Evolutionary conservation across 1,284 basidiomycete species (phyloP).

Genomic region (Puccinia polysora): DNA sequence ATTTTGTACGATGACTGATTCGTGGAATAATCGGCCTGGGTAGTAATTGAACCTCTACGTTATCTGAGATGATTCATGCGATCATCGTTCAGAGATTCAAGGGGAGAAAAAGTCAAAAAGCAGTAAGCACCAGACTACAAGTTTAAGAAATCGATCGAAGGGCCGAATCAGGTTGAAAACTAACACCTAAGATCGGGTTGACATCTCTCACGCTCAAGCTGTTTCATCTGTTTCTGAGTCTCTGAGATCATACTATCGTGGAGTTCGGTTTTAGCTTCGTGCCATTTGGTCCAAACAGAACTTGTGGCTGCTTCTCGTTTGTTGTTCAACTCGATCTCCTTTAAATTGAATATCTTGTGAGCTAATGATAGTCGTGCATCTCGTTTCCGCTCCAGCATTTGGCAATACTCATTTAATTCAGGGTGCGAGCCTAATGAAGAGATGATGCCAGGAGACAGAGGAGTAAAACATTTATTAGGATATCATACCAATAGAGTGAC

Average conservation of each 20-base stretch:
- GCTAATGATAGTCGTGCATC: slow-evolving; percentile 37
- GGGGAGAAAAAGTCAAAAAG: slow-evolving; percentile 7
- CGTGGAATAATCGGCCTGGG: slow-evolving; percentile 40
- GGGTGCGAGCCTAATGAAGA: slow-evolving; percentile 29
- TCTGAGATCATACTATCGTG: slow-evolving; percentile 29
- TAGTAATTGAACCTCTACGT: slow-evolving; percentile 43
- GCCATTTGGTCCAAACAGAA: slow-evolving; percentile 42
- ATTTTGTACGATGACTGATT: slow-evolving; percentile 1
- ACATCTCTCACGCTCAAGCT: slow-evolving; percentile 35
- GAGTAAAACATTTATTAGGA: no score
- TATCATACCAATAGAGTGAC: not conserved
- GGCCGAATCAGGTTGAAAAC: not conserved
- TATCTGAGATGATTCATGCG: no score
- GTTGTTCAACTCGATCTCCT: slow-evolving; percentile 40
- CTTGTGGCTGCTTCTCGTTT: slow-evolving; percentile 38
- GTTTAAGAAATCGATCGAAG: not conserved
- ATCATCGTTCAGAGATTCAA: no score
- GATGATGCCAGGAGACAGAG: no score
- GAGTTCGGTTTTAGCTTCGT: slow-evolving; percentile 39
- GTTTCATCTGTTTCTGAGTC: slow-evolving; percentile 34
- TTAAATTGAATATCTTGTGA: slow-evolving; percentile 38
- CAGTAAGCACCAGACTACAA: not conserved
- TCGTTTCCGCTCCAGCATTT: slow-evolving; percentile 36
- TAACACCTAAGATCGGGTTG: slow-evolving; percentile 41
- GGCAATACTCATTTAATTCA: slow-evolving; percentile 42